A percentile compares a stretch with the other conserved stretches of the same genome.
Evolutionary conservation across 768 basidiomycete species (phyloP).

Genomic region (Hysterangium stoloniferum): DNA sequence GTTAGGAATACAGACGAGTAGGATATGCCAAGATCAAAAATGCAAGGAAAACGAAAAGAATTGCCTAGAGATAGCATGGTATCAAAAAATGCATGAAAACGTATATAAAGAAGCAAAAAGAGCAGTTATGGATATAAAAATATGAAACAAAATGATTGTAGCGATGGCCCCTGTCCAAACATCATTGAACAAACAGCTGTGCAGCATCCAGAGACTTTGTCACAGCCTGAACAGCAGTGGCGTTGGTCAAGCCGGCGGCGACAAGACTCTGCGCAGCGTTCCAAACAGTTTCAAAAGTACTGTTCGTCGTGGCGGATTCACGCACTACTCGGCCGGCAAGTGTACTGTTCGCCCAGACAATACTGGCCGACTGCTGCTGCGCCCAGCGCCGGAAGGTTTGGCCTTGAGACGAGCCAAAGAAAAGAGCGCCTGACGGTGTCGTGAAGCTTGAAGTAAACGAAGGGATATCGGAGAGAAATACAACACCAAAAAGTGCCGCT

Average conservation of each 20-base stretch:
- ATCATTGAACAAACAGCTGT: too few species aligned
- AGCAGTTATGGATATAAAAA: too few species aligned
- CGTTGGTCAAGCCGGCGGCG: constrained; percentile 11
- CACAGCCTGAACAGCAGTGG: constrained; percentile 3
- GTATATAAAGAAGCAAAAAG: too few species aligned
- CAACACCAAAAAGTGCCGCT: constrained; percentile 55
- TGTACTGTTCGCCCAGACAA: constrained; percentile 48
- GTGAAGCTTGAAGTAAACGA: constrained; percentile 45
- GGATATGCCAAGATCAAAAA: too few species aligned
- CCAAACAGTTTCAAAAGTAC: constrained; percentile 44
- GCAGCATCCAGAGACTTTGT: background rate
- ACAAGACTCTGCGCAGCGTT: constrained; percentile 27
- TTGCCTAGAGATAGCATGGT: too few species aligned
- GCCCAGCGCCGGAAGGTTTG: constrained; percentile 46
- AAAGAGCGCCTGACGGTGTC: constrained; percentile 40
- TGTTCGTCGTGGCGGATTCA: constrained; percentile 39
- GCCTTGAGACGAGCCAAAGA: constrained; percentile 52
- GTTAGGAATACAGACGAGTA: too few species aligned
- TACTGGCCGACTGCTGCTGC: constrained; percentile 29
- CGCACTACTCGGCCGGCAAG: constrained; percentile 42
- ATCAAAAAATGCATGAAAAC: too few species aligned
- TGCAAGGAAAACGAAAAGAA: too few species aligned
- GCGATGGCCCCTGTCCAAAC: too few species aligned
- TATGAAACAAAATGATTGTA: too few species aligned
- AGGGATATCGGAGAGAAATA: constrained; percentile 37